These are phyloP conservation scores for Pichia sp. DNA, from an alignment of 1,139 yeast species.

Conservation along the genomic window DNA sequence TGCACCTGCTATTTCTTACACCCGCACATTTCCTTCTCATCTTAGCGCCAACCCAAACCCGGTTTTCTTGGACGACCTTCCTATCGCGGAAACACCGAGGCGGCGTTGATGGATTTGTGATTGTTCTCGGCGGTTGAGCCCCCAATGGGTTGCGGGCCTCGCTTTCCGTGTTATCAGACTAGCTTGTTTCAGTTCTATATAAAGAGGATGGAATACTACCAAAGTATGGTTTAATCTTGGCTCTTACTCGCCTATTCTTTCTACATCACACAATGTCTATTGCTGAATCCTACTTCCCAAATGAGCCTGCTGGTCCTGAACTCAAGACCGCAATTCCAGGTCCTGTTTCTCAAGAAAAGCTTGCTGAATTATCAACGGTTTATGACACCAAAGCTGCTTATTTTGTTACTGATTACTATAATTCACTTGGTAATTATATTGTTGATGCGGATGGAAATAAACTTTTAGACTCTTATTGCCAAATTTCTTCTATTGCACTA, in stretches of 20 bases:
- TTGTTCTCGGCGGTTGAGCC: background rate
- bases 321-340: conserved; percentile 53
- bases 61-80: background rate
- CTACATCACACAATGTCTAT: conserved; percentile 31
- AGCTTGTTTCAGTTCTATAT: background rate
- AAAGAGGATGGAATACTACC: background rate
- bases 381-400: conserved; percentile 67
- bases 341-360: conserved; percentile 43
- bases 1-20: background rate
- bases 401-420: conserved; percentile 59
- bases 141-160: background rate
- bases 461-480: conserved; percentile 61
- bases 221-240: background rate
- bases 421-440: conserved; percentile 64
- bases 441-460: conserved; percentile 66
- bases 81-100: background rate
- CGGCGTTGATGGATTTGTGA: background rate
- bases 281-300: conserved; percentile 48
- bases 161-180: background rate
- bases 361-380: conserved; percentile 45
- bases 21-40: background rate
- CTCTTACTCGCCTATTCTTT: background rate
- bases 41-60: background rate
- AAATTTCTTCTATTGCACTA: conserved; percentile 66
- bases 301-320: conserved; percentile 40